Percentiles rank a stretch among this genome's conserved stretches.
Conservation (phyloP, 2,329 filamentous ascomycete genomes). For the Aureobasidium sp. region DNA sequence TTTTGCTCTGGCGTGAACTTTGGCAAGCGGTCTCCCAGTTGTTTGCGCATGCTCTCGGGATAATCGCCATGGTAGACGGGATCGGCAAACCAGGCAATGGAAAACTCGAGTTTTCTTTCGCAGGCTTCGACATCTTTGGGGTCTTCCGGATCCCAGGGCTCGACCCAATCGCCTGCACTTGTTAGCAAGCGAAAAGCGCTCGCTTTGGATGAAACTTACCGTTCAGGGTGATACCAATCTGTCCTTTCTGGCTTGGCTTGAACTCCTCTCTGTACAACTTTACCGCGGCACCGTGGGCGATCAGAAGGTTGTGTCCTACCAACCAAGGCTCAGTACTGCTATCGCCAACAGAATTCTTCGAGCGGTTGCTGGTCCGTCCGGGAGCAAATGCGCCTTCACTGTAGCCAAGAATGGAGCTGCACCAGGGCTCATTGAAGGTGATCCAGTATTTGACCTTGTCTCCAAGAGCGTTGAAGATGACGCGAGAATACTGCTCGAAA, state of each 20-base stretch:
- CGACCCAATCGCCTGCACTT: constrained; percentile 56
- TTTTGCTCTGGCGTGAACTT: constrained; percentile 30
- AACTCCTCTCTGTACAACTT: constrained; percentile 79
- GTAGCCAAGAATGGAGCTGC: constrained; percentile 73
- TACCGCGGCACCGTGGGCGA: constrained; percentile 74
- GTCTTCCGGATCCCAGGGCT: constrained; percentile 75
- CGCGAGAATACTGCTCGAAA: constrained; percentile 69
- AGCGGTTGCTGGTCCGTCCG: constrained; percentile 70
- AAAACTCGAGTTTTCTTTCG: constrained; percentile 77
- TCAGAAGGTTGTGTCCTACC: constrained; percentile 70
- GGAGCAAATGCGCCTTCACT: constrained; percentile 72
- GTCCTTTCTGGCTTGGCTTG: constrained; percentile 61
- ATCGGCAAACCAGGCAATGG: constrained; percentile 83
- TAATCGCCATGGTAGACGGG: constrained; percentile 70
- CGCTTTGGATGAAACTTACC: constrained; percentile 40
- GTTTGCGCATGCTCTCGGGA: constrained; percentile 33
- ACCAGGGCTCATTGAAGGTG: constrained; percentile 79
- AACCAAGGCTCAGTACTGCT: constrained; percentile 73
- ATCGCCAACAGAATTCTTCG: constrained; percentile 64
- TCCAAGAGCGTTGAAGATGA: constrained; percentile 65
- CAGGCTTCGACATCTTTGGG: constrained; percentile 68
- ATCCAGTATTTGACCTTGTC: constrained; percentile 81
- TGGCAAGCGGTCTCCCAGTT: constrained; percentile 29
- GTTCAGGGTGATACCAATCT: constrained; percentile 84
- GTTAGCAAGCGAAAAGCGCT: constrained; percentile 16